phyloP scores from a whole-genome alignment of 1,284 basidiomycete genomes.

The Cryptococcus sp. region DNA sequence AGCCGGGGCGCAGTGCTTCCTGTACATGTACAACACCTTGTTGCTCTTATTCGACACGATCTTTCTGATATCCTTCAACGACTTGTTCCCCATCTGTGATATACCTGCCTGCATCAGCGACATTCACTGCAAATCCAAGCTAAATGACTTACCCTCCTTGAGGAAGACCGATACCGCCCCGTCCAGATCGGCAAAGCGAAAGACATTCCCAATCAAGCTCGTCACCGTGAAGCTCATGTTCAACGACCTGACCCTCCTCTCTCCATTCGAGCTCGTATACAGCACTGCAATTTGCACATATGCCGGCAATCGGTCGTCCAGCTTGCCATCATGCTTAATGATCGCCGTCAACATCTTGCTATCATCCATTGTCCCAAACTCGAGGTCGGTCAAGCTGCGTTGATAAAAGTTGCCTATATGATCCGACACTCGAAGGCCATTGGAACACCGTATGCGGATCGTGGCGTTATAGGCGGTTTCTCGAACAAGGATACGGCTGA shows the following conservation, averaged over 20 bases:
- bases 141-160: conserved; percentile 62
- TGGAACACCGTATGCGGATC: conserved; percentile 78
- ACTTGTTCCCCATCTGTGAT: conserved; percentile 57
- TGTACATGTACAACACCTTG: conserved; percentile 77
- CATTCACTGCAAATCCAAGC: not conserved
- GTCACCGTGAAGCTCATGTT: conserved; percentile 81
- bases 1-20: conserved; percentile 81
- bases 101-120: conserved; percentile 54
- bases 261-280: conserved; percentile 74
- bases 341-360: conserved; percentile 70
- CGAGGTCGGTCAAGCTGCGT: conserved; percentile 67
- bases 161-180: conserved; percentile 67
- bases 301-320: conserved; percentile 72
- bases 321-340: conserved; percentile 57
- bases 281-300: conserved; percentile 86
- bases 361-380: conserved; percentile 73
- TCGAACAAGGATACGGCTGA: conserved; percentile 64
- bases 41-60: conserved; percentile 80
- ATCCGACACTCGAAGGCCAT: conserved; percentile 67
- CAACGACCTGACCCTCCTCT: conserved; percentile 76
- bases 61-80: conserved; percentile 72
- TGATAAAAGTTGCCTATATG: conserved; percentile 80
- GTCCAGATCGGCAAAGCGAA: conserved; percentile 89
- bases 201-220: conserved; percentile 82
- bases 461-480: conserved; percentile 76